Evolutionary conservation across 257 asterid genomes (phyloP).

Genomic region (Penstemon newberryi): DNA sequence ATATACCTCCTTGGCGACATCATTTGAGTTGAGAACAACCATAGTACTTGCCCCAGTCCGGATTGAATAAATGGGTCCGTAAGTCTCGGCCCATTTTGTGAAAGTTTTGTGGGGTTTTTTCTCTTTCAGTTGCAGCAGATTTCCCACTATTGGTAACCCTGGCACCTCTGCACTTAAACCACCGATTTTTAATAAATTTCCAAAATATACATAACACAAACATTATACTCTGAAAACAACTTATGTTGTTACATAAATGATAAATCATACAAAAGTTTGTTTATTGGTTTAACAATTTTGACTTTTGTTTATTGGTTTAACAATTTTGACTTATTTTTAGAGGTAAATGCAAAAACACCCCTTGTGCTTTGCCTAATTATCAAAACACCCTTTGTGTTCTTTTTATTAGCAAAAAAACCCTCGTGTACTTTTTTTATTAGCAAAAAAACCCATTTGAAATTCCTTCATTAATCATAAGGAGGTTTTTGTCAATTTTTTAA

Average conservation of each 20-base stretch:
- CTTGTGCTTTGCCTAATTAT: neutral
- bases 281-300: neutral
- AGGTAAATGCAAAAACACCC: too few relatives aligned
- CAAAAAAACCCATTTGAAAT: too few relatives aligned
- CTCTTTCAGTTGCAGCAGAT: constrained; percentile 67
- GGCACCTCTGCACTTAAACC: constrained; percentile 53
- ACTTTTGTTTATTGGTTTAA: neutral
- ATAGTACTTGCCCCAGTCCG: constrained; percentile 51
- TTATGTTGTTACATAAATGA: neutral
- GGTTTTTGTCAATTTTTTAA: too few relatives aligned
- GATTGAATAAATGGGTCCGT: constrained; percentile 71
- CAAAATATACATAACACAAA: neutral
- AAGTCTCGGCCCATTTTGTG: constrained; percentile 56
- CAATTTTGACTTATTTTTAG: too few relatives aligned
- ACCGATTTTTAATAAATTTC: constrained; percentile 13
- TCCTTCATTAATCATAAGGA: too few relatives aligned
- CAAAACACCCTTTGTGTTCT: neutral
- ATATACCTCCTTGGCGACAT: constrained; percentile 63
- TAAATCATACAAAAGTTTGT: neutral
- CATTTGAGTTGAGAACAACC: constrained; percentile 53
- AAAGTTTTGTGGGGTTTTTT: constrained; percentile 72
- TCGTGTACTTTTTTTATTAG: too few relatives aligned
- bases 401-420: too few relatives aligned
- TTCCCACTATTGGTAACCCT: constrained; percentile 64
- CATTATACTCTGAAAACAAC: neutral